Percentiles rank a stretch among this genome's conserved stretches.
Conservation (phyloP, 108 stramenopile species). For the Parietichytrium sp. region DNA sequence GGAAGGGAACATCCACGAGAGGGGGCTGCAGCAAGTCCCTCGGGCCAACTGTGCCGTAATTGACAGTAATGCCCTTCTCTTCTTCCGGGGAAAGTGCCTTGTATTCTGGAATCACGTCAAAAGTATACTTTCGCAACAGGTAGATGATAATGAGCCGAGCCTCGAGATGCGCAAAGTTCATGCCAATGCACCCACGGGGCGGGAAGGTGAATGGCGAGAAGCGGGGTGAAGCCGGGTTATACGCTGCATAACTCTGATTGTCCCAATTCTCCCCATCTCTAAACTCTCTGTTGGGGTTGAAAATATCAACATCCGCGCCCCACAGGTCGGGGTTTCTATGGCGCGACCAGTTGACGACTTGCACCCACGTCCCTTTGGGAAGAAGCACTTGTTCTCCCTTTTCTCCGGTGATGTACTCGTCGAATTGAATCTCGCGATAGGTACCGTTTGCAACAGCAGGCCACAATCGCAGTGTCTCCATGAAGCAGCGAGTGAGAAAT, state of each 20-base stretch:
- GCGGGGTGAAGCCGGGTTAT: slow-evolving; percentile 5
- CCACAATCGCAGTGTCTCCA: slow-evolving; percentile 31
- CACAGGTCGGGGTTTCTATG: slow-evolving; percentile 24
- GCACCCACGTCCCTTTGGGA: background rate
- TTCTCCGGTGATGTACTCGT: slow-evolving; percentile 10
- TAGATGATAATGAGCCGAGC: slow-evolving; percentile 1
- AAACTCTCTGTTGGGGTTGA: slow-evolving; percentile 13
- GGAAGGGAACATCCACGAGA: background rate
- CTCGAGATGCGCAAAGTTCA: slow-evolving; percentile 32
- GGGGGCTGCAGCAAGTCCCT: background rate
- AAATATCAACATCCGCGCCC: background rate
- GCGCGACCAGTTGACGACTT: slow-evolving; percentile 18
- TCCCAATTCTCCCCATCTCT: slow-evolving; percentile 30
- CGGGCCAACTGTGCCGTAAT: slow-evolving; percentile 34
- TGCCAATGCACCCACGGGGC: slow-evolving; percentile 25
- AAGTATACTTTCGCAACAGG: background rate
- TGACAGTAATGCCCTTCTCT: background rate
- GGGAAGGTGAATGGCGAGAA: slow-evolving; percentile 37
- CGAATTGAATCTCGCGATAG: slow-evolving; percentile 23
- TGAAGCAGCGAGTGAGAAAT: slow-evolving; percentile 14
- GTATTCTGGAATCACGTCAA: background rate
- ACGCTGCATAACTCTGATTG: background rate
- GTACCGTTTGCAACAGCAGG: slow-evolving; percentile 11
- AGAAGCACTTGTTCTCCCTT: background rate
- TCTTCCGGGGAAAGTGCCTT: background rate